Percentiles rank a stretch among this genome's conserved stretches.
phyloP scores from a whole-genome alignment of 1,284 basidiomycete genomes.

The Albatrellus sp. region DNA sequence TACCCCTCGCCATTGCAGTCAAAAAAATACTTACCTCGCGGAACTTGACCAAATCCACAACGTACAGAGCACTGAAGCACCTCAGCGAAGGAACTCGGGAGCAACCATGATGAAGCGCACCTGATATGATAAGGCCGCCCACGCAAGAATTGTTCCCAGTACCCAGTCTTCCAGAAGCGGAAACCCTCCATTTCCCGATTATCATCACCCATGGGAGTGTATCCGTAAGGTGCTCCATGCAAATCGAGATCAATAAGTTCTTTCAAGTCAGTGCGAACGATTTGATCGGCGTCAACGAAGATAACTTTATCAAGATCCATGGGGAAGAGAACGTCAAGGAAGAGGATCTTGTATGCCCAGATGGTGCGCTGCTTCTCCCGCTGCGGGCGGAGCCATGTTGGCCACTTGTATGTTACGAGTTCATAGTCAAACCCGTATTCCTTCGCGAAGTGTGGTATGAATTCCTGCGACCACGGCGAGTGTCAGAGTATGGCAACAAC shows the following conservation, averaged over 20 bases:
- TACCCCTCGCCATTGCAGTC: conserved; percentile 6
- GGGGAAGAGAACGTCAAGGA: conserved; percentile 96
- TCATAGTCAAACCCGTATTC: conserved; percentile 94
- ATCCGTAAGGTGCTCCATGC: conserved; percentile 85
- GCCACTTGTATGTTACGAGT: conserved; percentile 98
- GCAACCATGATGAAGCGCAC: conserved; percentile 24
- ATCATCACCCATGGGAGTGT: conserved; percentile 96
- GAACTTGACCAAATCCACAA: conserved; percentile 93
- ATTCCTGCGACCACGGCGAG: conserved; percentile 44
- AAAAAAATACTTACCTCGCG: conserved; percentile 45
- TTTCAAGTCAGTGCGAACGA: conserved; percentile 90
- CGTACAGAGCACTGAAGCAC: conserved; percentile 75
- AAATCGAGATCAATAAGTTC: conserved; percentile 88
- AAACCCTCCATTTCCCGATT: conserved; percentile 94
- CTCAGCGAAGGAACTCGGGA: background rate
- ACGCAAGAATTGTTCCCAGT: conserved; percentile 79
- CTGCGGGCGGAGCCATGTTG: conserved; percentile 91
- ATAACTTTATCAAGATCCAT: conserved; percentile 98
- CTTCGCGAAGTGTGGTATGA: conserved; percentile 84
- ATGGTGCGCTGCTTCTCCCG: conserved; percentile 97
- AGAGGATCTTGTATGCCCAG: conserved; percentile 99
- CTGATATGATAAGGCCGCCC: conserved; percentile 89
- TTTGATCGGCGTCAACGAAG: conserved; percentile 97
- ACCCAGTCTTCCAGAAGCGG: conserved; percentile 95
- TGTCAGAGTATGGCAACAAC: background rate